Evolutionary conservation across 768 basidiomycete species (phyloP).

Genomic region (Russula earlei): DNA sequence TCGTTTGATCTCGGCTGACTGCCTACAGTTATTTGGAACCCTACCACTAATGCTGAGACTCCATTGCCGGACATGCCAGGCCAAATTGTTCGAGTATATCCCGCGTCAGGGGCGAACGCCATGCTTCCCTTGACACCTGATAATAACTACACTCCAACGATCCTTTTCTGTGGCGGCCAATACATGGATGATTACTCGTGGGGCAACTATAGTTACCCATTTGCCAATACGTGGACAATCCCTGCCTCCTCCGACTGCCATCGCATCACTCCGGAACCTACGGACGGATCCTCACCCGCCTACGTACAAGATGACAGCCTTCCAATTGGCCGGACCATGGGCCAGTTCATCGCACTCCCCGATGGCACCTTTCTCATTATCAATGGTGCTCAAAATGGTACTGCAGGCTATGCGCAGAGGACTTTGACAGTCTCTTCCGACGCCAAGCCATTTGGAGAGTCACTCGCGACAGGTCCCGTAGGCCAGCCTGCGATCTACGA

Average conservation of each 20-base stretch:
- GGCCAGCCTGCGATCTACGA: conserved; percentile 78
- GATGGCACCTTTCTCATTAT: conserved; percentile 70
- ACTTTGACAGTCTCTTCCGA: conserved; percentile 28
- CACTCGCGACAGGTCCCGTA: conserved; percentile 72
- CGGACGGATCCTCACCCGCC: conserved; percentile 46
- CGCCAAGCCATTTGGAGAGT: conserved; percentile 62
- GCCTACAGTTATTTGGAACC: conserved; percentile 40
- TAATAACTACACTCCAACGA: conserved; percentile 78
- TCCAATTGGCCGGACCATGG: conserved; percentile 76
- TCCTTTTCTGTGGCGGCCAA: conserved; percentile 88
- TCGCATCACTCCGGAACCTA: conserved; percentile 78
- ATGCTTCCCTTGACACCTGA: conserved; percentile 88
- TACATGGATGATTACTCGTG: conserved; percentile 64
- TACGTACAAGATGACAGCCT: conserved; percentile 72
- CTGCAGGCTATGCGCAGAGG: conserved; percentile 69
- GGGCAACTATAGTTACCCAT: conserved; percentile 70
- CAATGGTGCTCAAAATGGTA: conserved; percentile 80
- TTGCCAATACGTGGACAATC: conserved; percentile 61
- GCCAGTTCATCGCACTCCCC: conserved; percentile 80
- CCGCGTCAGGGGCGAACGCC: conserved; percentile 78
- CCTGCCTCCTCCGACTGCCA: conserved; percentile 69
- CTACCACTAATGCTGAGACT: conserved; percentile 45
- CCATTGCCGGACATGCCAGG: conserved; percentile 65
- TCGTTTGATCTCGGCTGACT: conserved; percentile 13
- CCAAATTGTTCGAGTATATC: conserved; percentile 72